Conservation (phyloP, 2,329 filamentous ascomycete genomes). For the Didymella segeticola region DNA sequence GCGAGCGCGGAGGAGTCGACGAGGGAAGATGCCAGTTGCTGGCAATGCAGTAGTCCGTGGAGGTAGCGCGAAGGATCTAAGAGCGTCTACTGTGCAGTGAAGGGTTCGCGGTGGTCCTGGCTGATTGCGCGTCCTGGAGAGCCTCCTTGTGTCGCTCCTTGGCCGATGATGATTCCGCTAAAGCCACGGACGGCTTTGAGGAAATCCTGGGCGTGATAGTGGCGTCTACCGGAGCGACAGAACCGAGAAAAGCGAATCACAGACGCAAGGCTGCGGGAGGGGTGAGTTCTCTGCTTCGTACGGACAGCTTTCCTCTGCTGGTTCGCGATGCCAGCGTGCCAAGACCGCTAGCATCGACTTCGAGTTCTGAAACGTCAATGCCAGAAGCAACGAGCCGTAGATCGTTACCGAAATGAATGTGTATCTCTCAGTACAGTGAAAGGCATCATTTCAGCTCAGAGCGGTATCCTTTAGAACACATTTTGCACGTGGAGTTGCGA, state of each 20-base stretch:
- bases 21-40: conserved; percentile 23
- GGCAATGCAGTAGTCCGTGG: conserved; percentile 16
- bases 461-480: background rate
- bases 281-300: conserved; percentile 15
- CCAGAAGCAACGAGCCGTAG: conserved; percentile 24
- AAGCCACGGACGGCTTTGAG: conserved; percentile 42
- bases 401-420: conserved; percentile 11
- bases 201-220: conserved; percentile 29
- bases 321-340: conserved; percentile 15
- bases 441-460: background rate
- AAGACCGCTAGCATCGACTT: conserved; percentile 34
- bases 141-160: conserved; percentile 31
- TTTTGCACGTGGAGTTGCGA: background rate
- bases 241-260: conserved; percentile 30
- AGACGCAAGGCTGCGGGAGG: conserved; percentile 26
- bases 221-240: conserved; percentile 32
- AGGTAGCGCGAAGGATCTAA: conserved; percentile 6
- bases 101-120: conserved; percentile 17
- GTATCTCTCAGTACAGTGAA: background rate
- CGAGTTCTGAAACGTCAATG: conserved; percentile 27
- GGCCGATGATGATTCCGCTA: conserved; percentile 43
- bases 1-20: conserved; percentile 6
- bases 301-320: conserved; percentile 27
- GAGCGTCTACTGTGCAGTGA: conserved; percentile 16
- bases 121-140: conserved; percentile 30